Conservation (phyloP, 164 flowering plant species). For the Taxillus chinensis region DNA sequence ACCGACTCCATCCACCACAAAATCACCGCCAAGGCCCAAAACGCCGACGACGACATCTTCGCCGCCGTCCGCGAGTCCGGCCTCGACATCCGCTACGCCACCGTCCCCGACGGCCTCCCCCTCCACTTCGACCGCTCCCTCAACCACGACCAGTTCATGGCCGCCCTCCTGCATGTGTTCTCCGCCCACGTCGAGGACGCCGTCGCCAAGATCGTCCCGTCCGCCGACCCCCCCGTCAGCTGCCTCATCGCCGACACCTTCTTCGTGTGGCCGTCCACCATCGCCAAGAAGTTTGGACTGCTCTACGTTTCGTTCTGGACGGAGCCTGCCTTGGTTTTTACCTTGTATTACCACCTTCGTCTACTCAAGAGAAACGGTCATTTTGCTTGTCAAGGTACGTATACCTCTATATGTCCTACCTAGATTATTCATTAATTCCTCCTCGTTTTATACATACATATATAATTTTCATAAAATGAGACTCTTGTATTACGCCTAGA, state of each 20-base stretch:
- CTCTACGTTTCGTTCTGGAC: slow-evolving; percentile 73
- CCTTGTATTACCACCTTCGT: slow-evolving; percentile 56
- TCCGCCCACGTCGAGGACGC: slow-evolving; percentile 56
- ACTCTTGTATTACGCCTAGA: no score
- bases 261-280: slow-evolving; percentile 58
- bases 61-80: slow-evolving; percentile 34
- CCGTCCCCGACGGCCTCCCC: slow-evolving; percentile 71
- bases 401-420: not conserved
- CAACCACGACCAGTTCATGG: slow-evolving; percentile 63
- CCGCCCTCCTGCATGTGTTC: slow-evolving; percentile 44
- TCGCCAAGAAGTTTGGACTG: slow-evolving; percentile 54
- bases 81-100: slow-evolving; percentile 54
- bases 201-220: slow-evolving; percentile 19
- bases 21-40: slow-evolving; percentile 21
- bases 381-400: slow-evolving; percentile 44
- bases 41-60: slow-evolving; percentile 33
- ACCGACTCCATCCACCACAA: slow-evolving; percentile 54
- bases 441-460: not conserved
- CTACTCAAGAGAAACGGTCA: slow-evolving; percentile 58
- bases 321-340: slow-evolving; percentile 65
- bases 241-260: slow-evolving; percentile 76
- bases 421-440: not conserved
- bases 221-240: slow-evolving; percentile 19
- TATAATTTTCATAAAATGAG: not conserved
- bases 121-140: slow-evolving; percentile 57